A percentile compares a stretch with the other conserved stretches of the same genome.
These are phyloP conservation scores for Talaromyces amestolkiae DNA, from an alignment of 2,329 filamentous ascomycete species.

Conservation along the genomic window DNA sequence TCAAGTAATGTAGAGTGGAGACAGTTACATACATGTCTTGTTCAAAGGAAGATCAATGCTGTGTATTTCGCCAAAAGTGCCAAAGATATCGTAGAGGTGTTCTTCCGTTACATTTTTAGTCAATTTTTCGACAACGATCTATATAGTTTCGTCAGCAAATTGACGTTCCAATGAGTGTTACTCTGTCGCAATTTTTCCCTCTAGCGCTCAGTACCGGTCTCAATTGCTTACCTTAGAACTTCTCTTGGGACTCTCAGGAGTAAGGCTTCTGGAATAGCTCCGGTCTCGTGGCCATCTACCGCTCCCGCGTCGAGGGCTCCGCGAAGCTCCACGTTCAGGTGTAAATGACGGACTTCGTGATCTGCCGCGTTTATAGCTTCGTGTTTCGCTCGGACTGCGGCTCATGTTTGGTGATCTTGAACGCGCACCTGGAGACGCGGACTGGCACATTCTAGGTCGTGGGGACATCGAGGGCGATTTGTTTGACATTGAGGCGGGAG, in stretches of 20 bases:
- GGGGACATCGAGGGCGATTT: conserved; percentile 24
- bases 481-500: conserved; percentile 9
- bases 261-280: conserved; percentile 37
- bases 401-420: conserved; percentile 31
- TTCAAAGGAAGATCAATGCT: conserved; percentile 91
- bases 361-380: conserved; percentile 30
- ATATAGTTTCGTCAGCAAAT: conserved; percentile 37
- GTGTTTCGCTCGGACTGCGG: conserved; percentile 29
- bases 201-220: background rate
- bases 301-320: conserved; percentile 43
- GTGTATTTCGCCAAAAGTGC: conserved; percentile 77
- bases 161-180: background rate
- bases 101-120: conserved; percentile 91
- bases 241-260: conserved; percentile 25
- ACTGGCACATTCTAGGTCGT: conserved; percentile 30
- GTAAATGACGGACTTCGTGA: conserved; percentile 31
- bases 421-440: conserved; percentile 35
- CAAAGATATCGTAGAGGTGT: conserved; percentile 90
- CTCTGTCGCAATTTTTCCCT: background rate
- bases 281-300: conserved; percentile 38
- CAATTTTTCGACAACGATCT: conserved; percentile 95
- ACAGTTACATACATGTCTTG: conserved; percentile 61
- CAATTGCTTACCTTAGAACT: conserved; percentile 27
- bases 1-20: background rate
- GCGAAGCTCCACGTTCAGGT: conserved; percentile 30